Conservation (phyloP, 2,329 filamentous ascomycete species). For the Scytalidium sp. region DNA sequence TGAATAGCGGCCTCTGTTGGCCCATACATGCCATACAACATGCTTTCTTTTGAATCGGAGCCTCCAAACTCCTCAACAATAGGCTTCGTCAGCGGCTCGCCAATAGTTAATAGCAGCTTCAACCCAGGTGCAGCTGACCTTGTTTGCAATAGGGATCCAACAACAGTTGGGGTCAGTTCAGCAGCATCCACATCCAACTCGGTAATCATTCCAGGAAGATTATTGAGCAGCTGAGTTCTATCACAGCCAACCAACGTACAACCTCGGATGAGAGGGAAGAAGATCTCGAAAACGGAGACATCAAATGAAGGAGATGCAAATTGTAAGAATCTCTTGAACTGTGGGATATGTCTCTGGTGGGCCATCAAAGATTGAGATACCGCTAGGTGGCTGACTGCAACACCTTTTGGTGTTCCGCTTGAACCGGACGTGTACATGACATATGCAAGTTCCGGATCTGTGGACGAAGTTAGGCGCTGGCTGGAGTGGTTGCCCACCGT, state of each 20-base stretch:
- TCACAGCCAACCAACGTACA: constrained; percentile 70
- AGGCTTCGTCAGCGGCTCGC: constrained; percentile 81
- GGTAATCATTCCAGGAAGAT: constrained; percentile 67
- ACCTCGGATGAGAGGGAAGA: constrained; percentile 78
- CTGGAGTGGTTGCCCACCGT: background rate
- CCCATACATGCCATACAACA: constrained; percentile 92
- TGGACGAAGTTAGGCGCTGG: background rate
- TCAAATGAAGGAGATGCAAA: constrained; percentile 93
- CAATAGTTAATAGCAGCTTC: constrained; percentile 77
- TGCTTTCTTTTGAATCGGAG: constrained; percentile 41
- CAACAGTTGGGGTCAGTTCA: constrained; percentile 87
- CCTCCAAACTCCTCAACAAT: constrained; percentile 78
- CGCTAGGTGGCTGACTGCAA: constrained; percentile 75
- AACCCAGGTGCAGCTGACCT: constrained; percentile 65
- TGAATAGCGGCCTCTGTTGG: constrained; percentile 92
- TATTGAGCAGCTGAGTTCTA: constrained; percentile 67
- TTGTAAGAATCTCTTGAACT: constrained; percentile 78
- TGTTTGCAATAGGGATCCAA: constrained; percentile 69
- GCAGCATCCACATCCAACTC: constrained; percentile 72
- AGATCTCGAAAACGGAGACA: constrained; percentile 92
- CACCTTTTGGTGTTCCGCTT: constrained; percentile 85
- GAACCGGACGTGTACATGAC: constrained; percentile 93
- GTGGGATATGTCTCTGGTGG: constrained; percentile 74
- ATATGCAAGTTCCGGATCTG: constrained; percentile 59
- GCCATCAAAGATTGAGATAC: constrained; percentile 80